Conservation (phyloP, 805 yeast genomes). For the Myxozyma kluyveri region DNA sequence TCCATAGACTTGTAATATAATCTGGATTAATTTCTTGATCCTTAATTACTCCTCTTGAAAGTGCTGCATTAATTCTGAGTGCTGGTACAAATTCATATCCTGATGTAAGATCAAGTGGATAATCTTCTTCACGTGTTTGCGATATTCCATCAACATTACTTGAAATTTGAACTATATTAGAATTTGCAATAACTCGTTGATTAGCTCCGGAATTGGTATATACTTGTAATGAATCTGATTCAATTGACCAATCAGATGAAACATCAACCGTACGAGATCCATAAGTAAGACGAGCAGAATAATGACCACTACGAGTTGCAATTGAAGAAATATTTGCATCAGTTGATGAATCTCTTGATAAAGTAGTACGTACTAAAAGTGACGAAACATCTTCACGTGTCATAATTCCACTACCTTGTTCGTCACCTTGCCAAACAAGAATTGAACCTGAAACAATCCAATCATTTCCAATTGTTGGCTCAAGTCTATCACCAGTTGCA, state of each 20-base stretch:
- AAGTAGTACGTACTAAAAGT: conserved; percentile 3
- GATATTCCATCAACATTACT: conserved; percentile 10
- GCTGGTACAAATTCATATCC: conserved; percentile 15
- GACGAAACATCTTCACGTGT: conserved; percentile 1
- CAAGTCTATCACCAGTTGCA: conserved; percentile 86
- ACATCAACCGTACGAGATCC: background rate
- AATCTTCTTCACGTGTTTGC: background rate
- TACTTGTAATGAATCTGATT: conserved; percentile 10
- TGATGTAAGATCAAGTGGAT: conserved; percentile 20
- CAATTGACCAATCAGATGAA: background rate
- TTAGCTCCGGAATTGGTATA: conserved; percentile 11
- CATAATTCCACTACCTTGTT: conserved; percentile 14
- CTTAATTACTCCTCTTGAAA: conserved; percentile 10
- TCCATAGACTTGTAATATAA: conserved; percentile 18
- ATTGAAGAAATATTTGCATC: conserved; percentile 18
- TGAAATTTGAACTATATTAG: background rate
- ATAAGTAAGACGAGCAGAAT: conserved; percentile 1
- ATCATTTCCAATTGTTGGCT: conserved; percentile 18
- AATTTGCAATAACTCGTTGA: conserved; percentile 15
- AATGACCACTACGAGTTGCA: conserved; percentile 9
- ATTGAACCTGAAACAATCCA: conserved; percentile 28
- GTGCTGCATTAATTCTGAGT: conserved; percentile 15
- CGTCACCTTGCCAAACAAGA: conserved; percentile 16
- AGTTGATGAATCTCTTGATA: conserved; percentile 1
- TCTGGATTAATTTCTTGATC: background rate